Evolutionary conservation across 163 green algal genomes (phyloP).

Genomic region (Chlorella variabilis): DNA sequence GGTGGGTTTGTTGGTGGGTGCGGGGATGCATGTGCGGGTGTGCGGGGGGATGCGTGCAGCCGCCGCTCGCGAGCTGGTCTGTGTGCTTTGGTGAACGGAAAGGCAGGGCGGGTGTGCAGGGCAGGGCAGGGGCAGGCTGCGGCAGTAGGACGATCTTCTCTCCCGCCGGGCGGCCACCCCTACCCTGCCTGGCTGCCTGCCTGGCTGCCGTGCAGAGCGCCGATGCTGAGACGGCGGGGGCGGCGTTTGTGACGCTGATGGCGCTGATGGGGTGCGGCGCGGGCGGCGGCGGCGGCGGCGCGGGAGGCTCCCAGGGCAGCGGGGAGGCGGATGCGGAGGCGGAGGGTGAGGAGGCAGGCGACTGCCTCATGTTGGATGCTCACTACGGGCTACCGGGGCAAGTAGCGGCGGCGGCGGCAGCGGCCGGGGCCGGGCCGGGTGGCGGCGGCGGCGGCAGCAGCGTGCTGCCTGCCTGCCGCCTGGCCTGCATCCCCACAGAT

Average conservation of each 20-base stretch:
- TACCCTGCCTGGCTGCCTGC: not conserved
- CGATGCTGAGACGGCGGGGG: constrained; percentile 26
- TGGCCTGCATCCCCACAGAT: constrained; percentile 8
- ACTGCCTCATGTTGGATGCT: constrained; percentile 6
- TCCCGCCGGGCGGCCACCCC: too few relatives aligned
- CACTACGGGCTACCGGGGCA: constrained; percentile 5
- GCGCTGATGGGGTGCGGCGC: constrained; percentile 11
- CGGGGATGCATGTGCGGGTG: too few relatives aligned
- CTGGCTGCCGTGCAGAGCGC: constrained; percentile 1
- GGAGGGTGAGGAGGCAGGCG: not conserved
- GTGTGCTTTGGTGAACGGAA: too few relatives aligned
- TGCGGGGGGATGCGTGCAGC: too few relatives aligned
- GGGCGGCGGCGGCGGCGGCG: not conserved
- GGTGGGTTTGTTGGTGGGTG: too few relatives aligned
- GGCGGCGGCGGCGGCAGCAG: too few relatives aligned
- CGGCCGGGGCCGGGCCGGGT: not conserved
- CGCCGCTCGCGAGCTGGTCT: too few relatives aligned
- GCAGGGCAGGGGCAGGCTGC: too few relatives aligned
- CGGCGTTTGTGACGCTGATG: constrained; percentile 31
- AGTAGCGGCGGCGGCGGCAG: too few relatives aligned
- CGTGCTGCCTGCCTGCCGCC: constrained; percentile 1
- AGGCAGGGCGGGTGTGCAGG: too few relatives aligned
- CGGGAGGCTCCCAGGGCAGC: not conserved
- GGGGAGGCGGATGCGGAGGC: too few relatives aligned
- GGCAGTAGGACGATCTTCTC: too few relatives aligned